phyloP scores from a whole-genome alignment of 208 protist species.

The Phytomonas francai region DNA sequence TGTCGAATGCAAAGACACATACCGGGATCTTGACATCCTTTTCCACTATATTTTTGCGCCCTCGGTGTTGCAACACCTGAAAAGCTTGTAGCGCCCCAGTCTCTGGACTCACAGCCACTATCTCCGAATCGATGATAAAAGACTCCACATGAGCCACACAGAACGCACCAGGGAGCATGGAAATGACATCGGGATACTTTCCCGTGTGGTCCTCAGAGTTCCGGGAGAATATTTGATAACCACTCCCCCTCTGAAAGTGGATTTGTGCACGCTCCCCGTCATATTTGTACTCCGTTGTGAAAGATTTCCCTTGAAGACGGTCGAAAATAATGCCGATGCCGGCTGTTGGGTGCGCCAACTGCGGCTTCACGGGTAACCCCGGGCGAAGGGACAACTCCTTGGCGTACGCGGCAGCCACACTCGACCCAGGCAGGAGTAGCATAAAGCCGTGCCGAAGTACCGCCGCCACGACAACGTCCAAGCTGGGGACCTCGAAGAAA shows the following conservation, averaged over 20 bases:
- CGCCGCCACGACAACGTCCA: constrained; percentile 68
- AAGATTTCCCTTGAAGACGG: constrained; percentile 75
- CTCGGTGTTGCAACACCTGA: constrained; percentile 88
- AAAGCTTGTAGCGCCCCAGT: constrained; percentile 93
- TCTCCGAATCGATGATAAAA: constrained; percentile 99
- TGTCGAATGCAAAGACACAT: constrained; percentile 98
- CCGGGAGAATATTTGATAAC: constrained; percentile 95
- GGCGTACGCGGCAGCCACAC: constrained; percentile 24
- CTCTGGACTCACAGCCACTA: constrained; percentile 92
- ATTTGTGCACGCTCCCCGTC: constrained; percentile 98
- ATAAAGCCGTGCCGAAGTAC: constrained; percentile 70
- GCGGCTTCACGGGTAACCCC: constrained; percentile 96
- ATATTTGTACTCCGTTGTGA: constrained; percentile 99
- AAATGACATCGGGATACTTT: constrained; percentile 98
- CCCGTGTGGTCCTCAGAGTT: constrained; percentile 97
- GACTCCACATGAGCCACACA: constrained; percentile 57
- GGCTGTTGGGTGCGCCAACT: constrained; percentile 98
- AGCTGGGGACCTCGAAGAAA: constrained; percentile 80
- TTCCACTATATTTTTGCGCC: constrained; percentile 88
- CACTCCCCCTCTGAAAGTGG: constrained; percentile 65
- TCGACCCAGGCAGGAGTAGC: constrained; percentile 52
- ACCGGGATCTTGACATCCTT: constrained; percentile 94
- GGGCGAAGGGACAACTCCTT: constrained; percentile 70
- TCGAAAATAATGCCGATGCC: constrained; percentile 84
- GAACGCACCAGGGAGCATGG: constrained; percentile 58